These are phyloP conservation scores for Paramecium tetraurelia DNA, from an alignment of 73 alveolate genomes.

Conservation along the genomic window DNA sequence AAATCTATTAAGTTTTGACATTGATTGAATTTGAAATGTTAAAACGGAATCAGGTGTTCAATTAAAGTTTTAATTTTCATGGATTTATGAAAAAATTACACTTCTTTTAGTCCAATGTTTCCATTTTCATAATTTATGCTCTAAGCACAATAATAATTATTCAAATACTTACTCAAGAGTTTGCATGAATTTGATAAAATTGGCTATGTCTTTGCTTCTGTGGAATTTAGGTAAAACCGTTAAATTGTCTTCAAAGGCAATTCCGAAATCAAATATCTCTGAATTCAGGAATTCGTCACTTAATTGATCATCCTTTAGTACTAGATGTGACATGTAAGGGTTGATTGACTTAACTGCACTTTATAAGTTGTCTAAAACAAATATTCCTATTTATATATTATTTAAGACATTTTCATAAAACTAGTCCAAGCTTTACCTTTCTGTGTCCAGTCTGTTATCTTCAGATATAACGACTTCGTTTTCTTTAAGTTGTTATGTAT, in stretches of 20 bases:
- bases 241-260: neutral
- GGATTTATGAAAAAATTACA: neutral
- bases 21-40: neutral
- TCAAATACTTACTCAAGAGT: neutral
- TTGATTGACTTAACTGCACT: neutral
- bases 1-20: neutral
- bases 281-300: neutral
- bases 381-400: neutral
- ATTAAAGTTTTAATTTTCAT: neutral
- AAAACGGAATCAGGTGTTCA: neutral
- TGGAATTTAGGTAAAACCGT: neutral
- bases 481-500: neutral
- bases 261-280: neutral
- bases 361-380: neutral
- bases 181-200: neutral
- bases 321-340: neutral
- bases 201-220: neutral
- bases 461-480: neutral
- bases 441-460: neutral
- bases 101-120: neutral
- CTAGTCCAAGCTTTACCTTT: neutral
- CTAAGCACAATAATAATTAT: neutral
- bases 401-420: neutral
- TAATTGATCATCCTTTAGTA: neutral
- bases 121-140: neutral